Base-by-base conservation (phyloP, 2,329 filamentous ascomycete genomes). In the Stenocarpella maydis region DNA sequence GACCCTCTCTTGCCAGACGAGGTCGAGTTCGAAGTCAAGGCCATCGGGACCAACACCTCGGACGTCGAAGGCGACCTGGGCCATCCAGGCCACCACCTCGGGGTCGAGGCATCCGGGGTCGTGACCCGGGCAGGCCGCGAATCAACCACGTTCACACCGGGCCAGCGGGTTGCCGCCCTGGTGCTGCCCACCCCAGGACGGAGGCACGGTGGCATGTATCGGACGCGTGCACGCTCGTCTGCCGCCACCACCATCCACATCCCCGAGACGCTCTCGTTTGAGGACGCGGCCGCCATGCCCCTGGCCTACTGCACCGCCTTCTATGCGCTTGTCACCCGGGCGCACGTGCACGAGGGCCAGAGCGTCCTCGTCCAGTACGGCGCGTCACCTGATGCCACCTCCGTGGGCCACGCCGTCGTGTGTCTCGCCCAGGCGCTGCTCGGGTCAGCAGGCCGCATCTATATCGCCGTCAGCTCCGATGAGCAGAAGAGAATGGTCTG, bases 291-390 rank as follows among this genome's bases (percentile, higher is more conserved):
- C 1, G 77, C 81, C 0, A 72, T 85, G 4, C 82, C 83, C 0
- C 71, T 83, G 3, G 79, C 79, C 0, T 84, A 79, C 70, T 72
- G 74, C 54, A 84, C 83, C 0, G 82, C 82, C 0, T 80, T 82
- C 71, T 78, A 82, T 65, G 74, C 77, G 24, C 74, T 86, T 4
- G 52, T 82, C 15, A 74, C 82, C 24, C 67, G 82, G 8, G 83
- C 78, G 1, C 75, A 78, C 0, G 74, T 86, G 0, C 70, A 76
- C 15, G 73, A 76, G 0, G 80, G 80, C 4, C 79, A 84, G 67
- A 78, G 72, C 2, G 63, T 77, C 19, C 69, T 77, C 1, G 75
- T 77, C 12, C 76, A 77, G 5, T 63, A 49, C 19, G 58, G 26
- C 15, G 43, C 37, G 14, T 34, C 28, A 28, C 71, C 74, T 9